These are phyloP conservation scores for Calvatia gigantea DNA, from an alignment of 768 basidiomycete species.

Conservation along the genomic window DNA sequence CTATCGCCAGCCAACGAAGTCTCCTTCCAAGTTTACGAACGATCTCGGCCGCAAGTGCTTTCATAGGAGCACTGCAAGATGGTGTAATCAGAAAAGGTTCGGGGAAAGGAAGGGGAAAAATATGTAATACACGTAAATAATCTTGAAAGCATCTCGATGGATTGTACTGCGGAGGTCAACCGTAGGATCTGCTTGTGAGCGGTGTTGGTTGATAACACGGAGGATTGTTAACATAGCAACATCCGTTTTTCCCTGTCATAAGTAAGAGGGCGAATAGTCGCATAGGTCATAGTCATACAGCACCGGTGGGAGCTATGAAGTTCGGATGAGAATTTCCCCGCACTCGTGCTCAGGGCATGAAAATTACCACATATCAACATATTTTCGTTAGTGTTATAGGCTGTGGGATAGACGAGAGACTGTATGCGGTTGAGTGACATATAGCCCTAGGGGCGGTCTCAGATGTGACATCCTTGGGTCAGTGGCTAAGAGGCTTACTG, in stretches of 20 bases:
- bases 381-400: constrained; percentile 95
- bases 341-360: background rate
- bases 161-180: constrained; percentile 47
- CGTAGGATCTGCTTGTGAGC: constrained; percentile 23
- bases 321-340: constrained; percentile 2
- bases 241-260: constrained; percentile 91
- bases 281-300: constrained; percentile 52
- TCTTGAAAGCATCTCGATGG: constrained; percentile 76
- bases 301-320: constrained; percentile 88
- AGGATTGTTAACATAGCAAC: constrained; percentile 93
- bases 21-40: constrained; percentile 90
- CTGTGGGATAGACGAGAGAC: constrained; percentile 90
- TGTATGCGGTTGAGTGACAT: constrained; percentile 88
- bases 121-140: constrained; percentile 99
- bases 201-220: constrained; percentile 78
- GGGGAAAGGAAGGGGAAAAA: constrained; percentile 28
- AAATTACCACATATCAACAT: constrained; percentile 84
- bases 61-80: constrained; percentile 85
- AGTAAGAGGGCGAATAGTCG: constrained; percentile 11
- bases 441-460: constrained; percentile 61
- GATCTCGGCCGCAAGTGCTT: constrained; percentile 94
- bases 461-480: background rate
- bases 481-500: constrained; percentile 42
- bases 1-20: constrained; percentile 81
- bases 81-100: background rate